Percentiles rank a stretch among this genome's conserved stretches.
Evolutionary conservation across 2,329 filamentous ascomycete species (phyloP).

Genomic region (Calonectria multiphialidica): DNA sequence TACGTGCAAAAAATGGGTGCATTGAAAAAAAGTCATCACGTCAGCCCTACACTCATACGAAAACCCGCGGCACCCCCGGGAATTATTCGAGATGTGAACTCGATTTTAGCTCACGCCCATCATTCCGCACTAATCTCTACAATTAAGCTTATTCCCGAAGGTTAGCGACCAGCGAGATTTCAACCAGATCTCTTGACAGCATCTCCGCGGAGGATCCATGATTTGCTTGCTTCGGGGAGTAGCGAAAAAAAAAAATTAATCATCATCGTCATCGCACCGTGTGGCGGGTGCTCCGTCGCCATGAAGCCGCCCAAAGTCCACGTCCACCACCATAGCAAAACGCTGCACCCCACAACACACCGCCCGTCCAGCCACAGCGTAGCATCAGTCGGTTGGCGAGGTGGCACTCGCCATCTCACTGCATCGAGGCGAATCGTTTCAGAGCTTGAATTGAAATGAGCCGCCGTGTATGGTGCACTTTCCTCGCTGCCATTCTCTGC

Average conservation of each 20-base stretch:
- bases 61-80: background rate
- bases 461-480: background rate
- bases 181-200: background rate
- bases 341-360: background rate
- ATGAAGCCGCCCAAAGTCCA: background rate
- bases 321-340: background rate
- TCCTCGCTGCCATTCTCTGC: background rate
- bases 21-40: background rate
- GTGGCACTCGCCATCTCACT: background rate
- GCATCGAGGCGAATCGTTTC: constrained; percentile 12
- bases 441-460: background rate
- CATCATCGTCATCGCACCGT: background rate
- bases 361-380: constrained; percentile 5
- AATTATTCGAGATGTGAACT: constrained; percentile 1
- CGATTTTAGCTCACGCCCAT: constrained; percentile 17
- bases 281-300: background rate
- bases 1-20: too few relatives aligned
- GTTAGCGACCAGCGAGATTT: background rate
- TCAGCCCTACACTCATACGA: background rate
- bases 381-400: background rate
- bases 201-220: constrained; percentile 15
- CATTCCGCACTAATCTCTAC: constrained; percentile 12
- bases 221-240: background rate
- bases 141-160: constrained; percentile 27
- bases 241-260: background rate